These are phyloP conservation scores for Tolypocladium tundrense DNA, from an alignment of 2,329 filamentous ascomycete species.

Conservation along the genomic window DNA sequence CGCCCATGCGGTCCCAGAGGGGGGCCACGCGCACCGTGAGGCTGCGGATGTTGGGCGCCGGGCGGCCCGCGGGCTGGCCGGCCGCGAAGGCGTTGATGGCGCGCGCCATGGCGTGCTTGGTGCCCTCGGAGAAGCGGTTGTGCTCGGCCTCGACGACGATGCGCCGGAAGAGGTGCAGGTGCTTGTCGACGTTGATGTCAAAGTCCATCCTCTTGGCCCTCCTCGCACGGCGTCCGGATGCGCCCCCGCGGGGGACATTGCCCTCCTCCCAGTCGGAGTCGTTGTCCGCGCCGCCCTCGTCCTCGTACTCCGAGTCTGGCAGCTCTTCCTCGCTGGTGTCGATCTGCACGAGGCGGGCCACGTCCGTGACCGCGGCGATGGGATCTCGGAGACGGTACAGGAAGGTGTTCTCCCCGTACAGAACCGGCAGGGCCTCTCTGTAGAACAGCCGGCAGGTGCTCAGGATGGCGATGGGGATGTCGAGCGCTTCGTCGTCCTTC, in stretches of 20 bases:
- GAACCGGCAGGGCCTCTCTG: slow-evolving; percentile 25
- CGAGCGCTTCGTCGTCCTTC: slow-evolving; percentile 7
- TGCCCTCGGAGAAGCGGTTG: slow-evolving; percentile 21
- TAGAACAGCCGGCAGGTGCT: slow-evolving; percentile 21
- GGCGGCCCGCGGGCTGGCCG: slow-evolving; percentile 1
- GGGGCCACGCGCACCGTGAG: slow-evolving; percentile 32
- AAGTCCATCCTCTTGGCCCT: neutral
- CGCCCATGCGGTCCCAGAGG: neutral
- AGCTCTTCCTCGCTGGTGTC: slow-evolving; percentile 7
- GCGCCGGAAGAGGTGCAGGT: slow-evolving; percentile 28
- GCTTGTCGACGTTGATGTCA: slow-evolving; percentile 22
- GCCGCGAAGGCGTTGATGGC: slow-evolving; percentile 26
- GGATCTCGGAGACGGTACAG: slow-evolving; percentile 33
- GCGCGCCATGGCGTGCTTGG: slow-evolving; percentile 19
- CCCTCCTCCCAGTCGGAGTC: slow-evolving; percentile 8
- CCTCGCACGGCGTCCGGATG: neutral
- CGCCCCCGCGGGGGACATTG: neutral
- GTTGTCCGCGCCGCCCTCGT: slow-evolving; percentile 3
- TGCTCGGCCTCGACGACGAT: slow-evolving; percentile 32
- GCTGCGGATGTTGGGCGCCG: slow-evolving; percentile 23
- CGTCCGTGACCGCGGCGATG: slow-evolving; percentile 7
- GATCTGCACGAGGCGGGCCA: slow-evolving; percentile 7
- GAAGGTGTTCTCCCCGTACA: slow-evolving; percentile 40
- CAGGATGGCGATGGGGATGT: slow-evolving; percentile 27
- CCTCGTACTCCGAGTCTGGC: slow-evolving; percentile 3